phyloP scores from a whole-genome alignment of 768 basidiomycete species.

The Boletus patriciae region DNA sequence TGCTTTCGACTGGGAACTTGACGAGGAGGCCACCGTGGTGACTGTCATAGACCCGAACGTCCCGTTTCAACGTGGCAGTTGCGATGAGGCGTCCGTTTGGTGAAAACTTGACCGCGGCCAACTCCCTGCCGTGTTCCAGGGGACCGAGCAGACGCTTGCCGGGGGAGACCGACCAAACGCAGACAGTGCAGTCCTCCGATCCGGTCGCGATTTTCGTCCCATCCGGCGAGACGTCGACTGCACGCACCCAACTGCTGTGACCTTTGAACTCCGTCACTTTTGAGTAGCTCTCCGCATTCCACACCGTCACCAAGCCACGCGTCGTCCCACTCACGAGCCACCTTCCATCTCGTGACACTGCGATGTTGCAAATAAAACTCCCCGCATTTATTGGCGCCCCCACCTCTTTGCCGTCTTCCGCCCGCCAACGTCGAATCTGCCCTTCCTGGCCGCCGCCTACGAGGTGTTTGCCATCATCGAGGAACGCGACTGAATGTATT shows the following conservation, averaged over 20 bases:
- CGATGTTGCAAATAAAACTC: not conserved
- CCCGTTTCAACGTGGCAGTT: not conserved
- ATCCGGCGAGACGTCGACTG: conserved; percentile 7
- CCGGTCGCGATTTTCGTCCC: not conserved
- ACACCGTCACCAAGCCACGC: not conserved
- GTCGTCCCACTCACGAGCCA: not conserved
- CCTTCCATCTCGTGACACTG: not conserved
- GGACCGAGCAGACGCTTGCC: not conserved
- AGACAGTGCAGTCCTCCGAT: not conserved
- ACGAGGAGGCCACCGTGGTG: not conserved
- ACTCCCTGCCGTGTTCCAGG: not conserved
- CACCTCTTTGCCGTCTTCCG: not conserved
- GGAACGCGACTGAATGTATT: not conserved
- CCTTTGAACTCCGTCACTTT: not conserved
- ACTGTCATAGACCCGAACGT: not conserved
- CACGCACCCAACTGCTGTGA: not conserved
- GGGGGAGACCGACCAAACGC: not conserved
- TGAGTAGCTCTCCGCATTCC: not conserved
- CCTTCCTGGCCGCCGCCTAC: not conserved
- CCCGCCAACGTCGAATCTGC: not conserved
- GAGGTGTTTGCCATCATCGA: not conserved
- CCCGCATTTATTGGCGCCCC: not conserved
- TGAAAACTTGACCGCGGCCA: not conserved
- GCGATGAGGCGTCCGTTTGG: not conserved
- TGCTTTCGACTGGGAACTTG: not conserved